Conservation (phyloP, 2,329 filamentous ascomycete species). For the Sphaceloma murrayae region DNA sequence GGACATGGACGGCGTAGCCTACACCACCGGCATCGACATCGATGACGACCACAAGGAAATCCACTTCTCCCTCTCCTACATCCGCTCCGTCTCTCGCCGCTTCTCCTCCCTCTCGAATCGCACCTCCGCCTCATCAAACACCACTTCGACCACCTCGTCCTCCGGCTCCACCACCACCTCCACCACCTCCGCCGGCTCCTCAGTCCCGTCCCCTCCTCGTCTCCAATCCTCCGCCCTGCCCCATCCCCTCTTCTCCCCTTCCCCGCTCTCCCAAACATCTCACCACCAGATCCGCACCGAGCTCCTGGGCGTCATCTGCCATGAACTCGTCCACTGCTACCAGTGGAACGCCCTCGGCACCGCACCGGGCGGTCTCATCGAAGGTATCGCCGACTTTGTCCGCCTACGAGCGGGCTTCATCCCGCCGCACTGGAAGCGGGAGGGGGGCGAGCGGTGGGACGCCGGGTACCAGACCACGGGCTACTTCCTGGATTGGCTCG, state of each 20-base stretch:
- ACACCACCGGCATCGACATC: slow-evolving; percentile 70
- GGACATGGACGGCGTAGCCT: slow-evolving; percentile 74
- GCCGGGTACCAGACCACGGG: slow-evolving; percentile 82
- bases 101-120: not conserved
- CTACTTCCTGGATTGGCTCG: slow-evolving; percentile 82
- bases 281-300: slow-evolving; percentile 33
- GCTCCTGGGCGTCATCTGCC: slow-evolving; percentile 72
- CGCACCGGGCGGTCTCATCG: slow-evolving; percentile 63
- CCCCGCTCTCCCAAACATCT: not conserved
- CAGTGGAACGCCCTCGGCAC: slow-evolving; percentile 60
- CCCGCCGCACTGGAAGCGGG: slow-evolving; percentile 72
- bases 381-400: slow-evolving; percentile 91
- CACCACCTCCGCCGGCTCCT: slow-evolving; percentile 1
- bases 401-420: slow-evolving; percentile 61
- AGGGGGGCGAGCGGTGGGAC: slow-evolving; percentile 61
- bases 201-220: not conserved
- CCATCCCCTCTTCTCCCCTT: slow-evolving; percentile 55
- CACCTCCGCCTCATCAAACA: not conserved
- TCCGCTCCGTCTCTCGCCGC: slow-evolving; percentile 32
- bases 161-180: not conserved
- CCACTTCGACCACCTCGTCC: not conserved
- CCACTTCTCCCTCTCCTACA: slow-evolving; percentile 72
- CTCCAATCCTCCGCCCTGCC: slow-evolving; percentile 44
- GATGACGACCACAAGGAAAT: slow-evolving; percentile 88
- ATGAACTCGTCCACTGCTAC: slow-evolving; percentile 93